These are phyloP conservation scores for Solanum phureja DNA, from an alignment of 257 asterid species.

Conservation along the genomic window DNA sequence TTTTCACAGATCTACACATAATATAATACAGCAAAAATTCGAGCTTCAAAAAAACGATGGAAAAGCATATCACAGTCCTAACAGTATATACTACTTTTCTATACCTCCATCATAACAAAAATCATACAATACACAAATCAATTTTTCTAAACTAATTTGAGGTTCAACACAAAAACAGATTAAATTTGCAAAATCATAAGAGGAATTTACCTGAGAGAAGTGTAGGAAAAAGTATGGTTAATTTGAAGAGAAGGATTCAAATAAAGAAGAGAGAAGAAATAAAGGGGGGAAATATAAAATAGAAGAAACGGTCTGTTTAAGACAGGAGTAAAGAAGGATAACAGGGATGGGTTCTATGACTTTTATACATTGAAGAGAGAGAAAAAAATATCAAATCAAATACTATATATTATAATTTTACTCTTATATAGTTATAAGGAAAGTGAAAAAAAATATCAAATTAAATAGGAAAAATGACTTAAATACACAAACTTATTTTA, in stretches of 20 bases:
- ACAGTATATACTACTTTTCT: background rate
- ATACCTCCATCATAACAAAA: background rate
- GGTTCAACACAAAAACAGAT: background rate
- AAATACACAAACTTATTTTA: too few relatives aligned
- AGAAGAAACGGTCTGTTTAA: constrained; percentile 25
- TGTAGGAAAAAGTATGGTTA: constrained; percentile 30
- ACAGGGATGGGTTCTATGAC: background rate
- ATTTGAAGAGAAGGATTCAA: background rate
- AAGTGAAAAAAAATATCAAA: background rate
- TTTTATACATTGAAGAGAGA: background rate
- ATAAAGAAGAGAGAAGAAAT: background rate
- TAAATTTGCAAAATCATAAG: background rate
- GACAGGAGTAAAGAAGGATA: constrained; percentile 41
- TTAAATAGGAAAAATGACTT: background rate
- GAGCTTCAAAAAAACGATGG: background rate
- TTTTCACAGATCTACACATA: background rate
- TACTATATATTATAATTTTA: background rate
- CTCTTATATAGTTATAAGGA: background rate
- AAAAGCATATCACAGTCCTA: background rate
- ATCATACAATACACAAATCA: background rate
- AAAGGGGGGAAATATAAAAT: background rate
- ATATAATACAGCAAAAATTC: background rate
- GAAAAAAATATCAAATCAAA: background rate
- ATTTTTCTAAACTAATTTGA: background rate
- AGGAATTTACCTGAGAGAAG: constrained; percentile 29